Base-by-base conservation (phyloP, 768 basidiomycete genomes). In the Mycena olivaceomarginata region DNA sequence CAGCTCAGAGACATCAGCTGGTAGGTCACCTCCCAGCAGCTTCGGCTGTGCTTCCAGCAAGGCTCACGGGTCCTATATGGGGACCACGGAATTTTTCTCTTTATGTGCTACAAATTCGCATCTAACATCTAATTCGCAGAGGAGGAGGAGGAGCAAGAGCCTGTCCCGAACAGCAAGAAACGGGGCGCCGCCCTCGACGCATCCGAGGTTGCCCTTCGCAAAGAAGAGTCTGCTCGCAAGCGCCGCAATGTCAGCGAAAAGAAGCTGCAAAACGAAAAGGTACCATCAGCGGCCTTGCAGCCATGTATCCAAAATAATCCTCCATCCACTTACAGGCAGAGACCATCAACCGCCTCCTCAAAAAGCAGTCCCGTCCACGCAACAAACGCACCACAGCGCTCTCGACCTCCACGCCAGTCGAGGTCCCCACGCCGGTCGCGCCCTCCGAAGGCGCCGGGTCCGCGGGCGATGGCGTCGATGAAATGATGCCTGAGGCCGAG, bases 241-340 rank as follows among this genome's bases (percentile, higher is more conserved):
- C 89, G 96, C 68, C 94, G 92, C 81, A 94, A 95, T 80, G 85
- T 97, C 59, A 92, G 91, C 8, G 95, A 96, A 85, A 96, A 96
- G 87, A 95, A 94, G 84, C 87, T 96, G 5, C 94, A 96, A 82
- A 95, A 96, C 74, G 96, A 96, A 84, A 96, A 95, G 91, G 96
- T 93, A 70, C 66, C 45, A 43, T 68, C 40, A 9, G 13, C 41
- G 4, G 4, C 15, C 46, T 4, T n/a, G 8, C 22, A n/a, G 40
- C n/a, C 51, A 15, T 67, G 82, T 68, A 37, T 51, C 59, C 63
- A 70, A 64, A 39, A 63, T 31, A 16, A 25, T 59, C n/a, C 16
- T 39, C 59, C 62, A 51, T 39, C 62, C 31, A 11, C 46, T 43
- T 25, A 56, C 80, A 96, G 95, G 92, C 92, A 31, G 96, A 97